phyloP scores from a whole-genome alignment of 805 yeast species.

The Teunomyces aglyptinius region DNA sequence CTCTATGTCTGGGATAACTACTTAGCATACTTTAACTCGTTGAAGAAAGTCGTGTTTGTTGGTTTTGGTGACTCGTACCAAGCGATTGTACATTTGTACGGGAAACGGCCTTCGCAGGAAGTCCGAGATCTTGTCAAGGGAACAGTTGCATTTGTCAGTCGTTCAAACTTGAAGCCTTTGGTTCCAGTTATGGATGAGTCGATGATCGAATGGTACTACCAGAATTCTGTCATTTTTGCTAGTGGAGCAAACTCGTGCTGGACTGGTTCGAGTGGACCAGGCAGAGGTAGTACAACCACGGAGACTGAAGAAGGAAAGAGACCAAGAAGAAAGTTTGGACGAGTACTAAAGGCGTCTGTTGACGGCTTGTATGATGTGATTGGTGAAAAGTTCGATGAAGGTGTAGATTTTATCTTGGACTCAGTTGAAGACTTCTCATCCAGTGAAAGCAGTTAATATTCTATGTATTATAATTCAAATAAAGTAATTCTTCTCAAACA shows the following conservation, averaged over 20 bases:
- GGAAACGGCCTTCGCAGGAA: constrained; percentile 64
- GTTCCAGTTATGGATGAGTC: constrained; percentile 88
- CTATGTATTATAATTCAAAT: constrained; percentile 3
- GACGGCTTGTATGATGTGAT: constrained; percentile 77
- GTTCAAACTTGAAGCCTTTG: constrained; percentile 68
- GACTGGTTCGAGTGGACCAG: constrained; percentile 48
- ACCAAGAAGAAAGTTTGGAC: constrained; percentile 88
- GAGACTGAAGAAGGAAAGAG: constrained; percentile 41
- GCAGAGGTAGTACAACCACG: constrained; percentile 14
- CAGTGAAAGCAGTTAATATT: constrained; percentile 15
- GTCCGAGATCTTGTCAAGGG: constrained; percentile 64
- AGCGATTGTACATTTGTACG: constrained; percentile 81
- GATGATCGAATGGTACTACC: constrained; percentile 87
- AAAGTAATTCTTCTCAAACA: constrained; percentile 27
- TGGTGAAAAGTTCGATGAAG: constrained; percentile 81
- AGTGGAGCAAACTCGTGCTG: constrained; percentile 75
- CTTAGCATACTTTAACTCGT: constrained; percentile 64
- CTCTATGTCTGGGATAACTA: constrained; percentile 90
- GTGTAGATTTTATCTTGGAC: constrained; percentile 78
- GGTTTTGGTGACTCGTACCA: constrained; percentile 91
- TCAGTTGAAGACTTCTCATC: constrained; percentile 58
- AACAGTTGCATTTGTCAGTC: constrained; percentile 65
- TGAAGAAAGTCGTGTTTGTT: constrained; percentile 69
- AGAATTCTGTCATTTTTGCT: constrained; percentile 80
- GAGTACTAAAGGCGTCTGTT: constrained; percentile 71